phyloP scores from a whole-genome alignment of 2,329 filamentous ascomycete genomes.

The Hymenoscyphus linearis region DNA sequence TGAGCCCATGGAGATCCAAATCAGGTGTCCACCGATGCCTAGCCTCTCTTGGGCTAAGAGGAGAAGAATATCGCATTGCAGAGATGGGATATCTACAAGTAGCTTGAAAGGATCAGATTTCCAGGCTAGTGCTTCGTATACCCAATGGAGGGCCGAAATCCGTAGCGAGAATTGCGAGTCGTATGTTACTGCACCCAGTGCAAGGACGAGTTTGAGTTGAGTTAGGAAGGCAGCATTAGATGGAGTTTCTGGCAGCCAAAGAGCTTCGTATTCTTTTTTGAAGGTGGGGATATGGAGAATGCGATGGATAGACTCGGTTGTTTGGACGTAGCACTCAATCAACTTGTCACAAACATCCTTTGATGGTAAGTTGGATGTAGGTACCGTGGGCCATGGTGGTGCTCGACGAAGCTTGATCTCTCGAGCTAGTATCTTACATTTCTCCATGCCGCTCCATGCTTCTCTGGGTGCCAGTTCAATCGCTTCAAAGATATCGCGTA shows the following conservation, averaged over 20 bases:
- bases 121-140: conserved; percentile 24
- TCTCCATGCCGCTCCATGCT: conserved; percentile 8
- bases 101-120: conserved; percentile 39
- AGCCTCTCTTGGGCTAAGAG: conserved; percentile 44
- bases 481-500: conserved; percentile 1
- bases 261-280: conserved; percentile 40
- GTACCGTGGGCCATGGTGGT: conserved; percentile 16
- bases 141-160: conserved; percentile 19
- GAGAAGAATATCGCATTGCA: conserved; percentile 50
- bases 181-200: conserved; percentile 16
- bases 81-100: conserved; percentile 41
- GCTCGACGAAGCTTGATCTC: conserved; percentile 14
- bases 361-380: conserved; percentile 11
- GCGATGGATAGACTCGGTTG: conserved; percentile 39
- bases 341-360: conserved; percentile 31
- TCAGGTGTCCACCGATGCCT: conserved; percentile 44
- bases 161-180: neutral
- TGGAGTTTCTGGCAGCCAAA: conserved; percentile 29
- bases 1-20: conserved; percentile 47
- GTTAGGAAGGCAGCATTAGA: conserved; percentile 24
- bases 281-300: conserved; percentile 44
- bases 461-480: conserved; percentile 2
- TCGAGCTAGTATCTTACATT: conserved; percentile 21
- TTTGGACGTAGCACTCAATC: conserved; percentile 38
- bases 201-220: conserved; percentile 21